These are phyloP conservation scores for Colletotrichum sp. DNA, from an alignment of 2,329 filamentous ascomycete genomes.

Conservation along the genomic window DNA sequence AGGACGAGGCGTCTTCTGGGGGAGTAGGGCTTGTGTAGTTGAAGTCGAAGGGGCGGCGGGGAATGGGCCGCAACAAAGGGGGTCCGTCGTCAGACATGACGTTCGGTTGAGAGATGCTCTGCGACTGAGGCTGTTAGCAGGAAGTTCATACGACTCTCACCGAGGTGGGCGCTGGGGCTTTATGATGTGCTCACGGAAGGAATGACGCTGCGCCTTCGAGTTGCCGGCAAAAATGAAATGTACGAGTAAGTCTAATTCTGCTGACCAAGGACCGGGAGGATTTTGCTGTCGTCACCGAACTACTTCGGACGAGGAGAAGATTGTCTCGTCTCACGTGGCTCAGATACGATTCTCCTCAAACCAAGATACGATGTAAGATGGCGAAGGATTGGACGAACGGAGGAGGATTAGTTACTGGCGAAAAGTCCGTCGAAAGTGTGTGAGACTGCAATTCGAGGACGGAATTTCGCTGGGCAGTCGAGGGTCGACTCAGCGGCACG, in stretches of 20 bases:
- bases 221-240: neutral
- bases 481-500: neutral
- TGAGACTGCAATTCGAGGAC: neutral
- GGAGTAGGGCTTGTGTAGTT: slow-evolving; percentile 53
- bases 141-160: neutral
- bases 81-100: slow-evolving; percentile 51
- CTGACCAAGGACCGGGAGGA: neutral
- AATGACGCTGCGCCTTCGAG: neutral
- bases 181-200: neutral
- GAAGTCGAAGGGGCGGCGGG: slow-evolving; percentile 73
- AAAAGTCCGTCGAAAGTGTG: neutral
- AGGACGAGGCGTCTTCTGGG: slow-evolving; percentile 38
- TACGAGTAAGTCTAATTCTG: neutral
- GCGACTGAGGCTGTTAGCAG: neutral
- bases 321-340: slow-evolving; percentile 13
- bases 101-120: neutral
- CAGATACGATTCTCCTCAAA: neutral
- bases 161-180: neutral
- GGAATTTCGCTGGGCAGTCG: neutral
- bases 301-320: slow-evolving; percentile 12
- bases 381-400: slow-evolving; percentile 11
- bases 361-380: neutral
- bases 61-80: slow-evolving; percentile 70
- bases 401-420: neutral
- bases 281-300: neutral